Evolutionary conservation across 352 stramenopile genomes (phyloP).

Genomic region (Pythium rishiriense): DNA sequence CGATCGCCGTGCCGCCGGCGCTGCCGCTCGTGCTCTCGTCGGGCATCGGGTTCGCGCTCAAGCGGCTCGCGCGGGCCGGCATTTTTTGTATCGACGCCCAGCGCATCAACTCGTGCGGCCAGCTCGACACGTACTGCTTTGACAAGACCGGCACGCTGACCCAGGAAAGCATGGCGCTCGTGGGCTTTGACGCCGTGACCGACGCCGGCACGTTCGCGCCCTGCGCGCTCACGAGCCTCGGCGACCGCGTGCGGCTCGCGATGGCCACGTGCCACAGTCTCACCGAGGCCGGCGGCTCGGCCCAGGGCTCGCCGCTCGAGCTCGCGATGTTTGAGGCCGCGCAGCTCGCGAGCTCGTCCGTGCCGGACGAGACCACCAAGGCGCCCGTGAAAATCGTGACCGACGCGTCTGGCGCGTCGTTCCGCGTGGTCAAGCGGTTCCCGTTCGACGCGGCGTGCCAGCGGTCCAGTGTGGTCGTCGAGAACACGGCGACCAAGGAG

Average conservation of each 20-base stretch:
- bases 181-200: slow-evolving; percentile 17
- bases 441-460: slow-evolving; percentile 50
- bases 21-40: slow-evolving; percentile 60
- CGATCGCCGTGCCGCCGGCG: slow-evolving; percentile 53
- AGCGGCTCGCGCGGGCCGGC: slow-evolving; percentile 39
- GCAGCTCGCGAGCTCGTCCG: slow-evolving; percentile 21
- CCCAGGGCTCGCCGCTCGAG: slow-evolving; percentile 55
- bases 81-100: slow-evolving; percentile 75
- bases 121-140: slow-evolving; percentile 67
- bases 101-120: slow-evolving; percentile 51
- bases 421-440: slow-evolving; percentile 49
- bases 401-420: slow-evolving; percentile 14
- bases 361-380: neutral
- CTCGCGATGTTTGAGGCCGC: slow-evolving; percentile 54
- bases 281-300: slow-evolving; percentile 31
- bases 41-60: slow-evolving; percentile 58
- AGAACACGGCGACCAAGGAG: slow-evolving; percentile 37
- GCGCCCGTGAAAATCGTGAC: slow-evolving; percentile 26
- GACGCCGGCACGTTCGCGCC: neutral
- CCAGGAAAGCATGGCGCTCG: slow-evolving; percentile 28
- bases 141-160: slow-evolving; percentile 72
- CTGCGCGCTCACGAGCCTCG: neutral
- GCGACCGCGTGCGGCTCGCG: slow-evolving; percentile 21
- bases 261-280: slow-evolving; percentile 56
- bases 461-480: slow-evolving; percentile 47